Evolutionary conservation across 495 filamentous ascomycete genomes (phyloP).

Genomic region (Podospora anserina): DNA sequence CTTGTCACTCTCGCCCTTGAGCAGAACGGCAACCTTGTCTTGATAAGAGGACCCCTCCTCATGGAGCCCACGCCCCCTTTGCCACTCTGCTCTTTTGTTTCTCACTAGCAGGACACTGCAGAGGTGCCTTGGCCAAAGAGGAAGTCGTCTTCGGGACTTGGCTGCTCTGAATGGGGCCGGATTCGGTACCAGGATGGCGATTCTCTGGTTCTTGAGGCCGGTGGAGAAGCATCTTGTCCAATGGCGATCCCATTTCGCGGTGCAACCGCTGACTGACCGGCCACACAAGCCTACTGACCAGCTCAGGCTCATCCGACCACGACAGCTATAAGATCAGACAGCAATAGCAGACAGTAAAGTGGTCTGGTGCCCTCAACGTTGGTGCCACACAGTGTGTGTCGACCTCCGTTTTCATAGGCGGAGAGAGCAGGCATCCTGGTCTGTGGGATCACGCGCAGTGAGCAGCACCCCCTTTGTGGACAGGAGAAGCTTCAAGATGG

Average conservation of each 20-base stretch:
- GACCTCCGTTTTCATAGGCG: constrained; percentile 11
- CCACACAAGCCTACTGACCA: constrained; percentile 11
- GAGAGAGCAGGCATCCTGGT: not conserved
- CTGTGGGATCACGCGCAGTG: constrained; percentile 10
- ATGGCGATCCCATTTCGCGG: constrained; percentile 18
- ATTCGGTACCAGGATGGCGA: constrained; percentile 31
- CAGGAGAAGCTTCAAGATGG: constrained; percentile 1
- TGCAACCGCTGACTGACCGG: constrained; percentile 23
- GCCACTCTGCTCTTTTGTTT: not conserved
- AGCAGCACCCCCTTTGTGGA: not conserved
- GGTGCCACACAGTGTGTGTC: constrained; percentile 20
- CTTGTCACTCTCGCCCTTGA: not conserved
- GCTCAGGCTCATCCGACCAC: constrained; percentile 9
- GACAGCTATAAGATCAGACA: constrained; percentile 12
- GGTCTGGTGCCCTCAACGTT: constrained; percentile 1
- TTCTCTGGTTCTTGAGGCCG: constrained; percentile 25
- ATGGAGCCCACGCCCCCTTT: not conserved
- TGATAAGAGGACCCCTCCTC: not conserved
- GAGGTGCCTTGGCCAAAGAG: constrained; percentile 1
- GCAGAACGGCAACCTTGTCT: not conserved
- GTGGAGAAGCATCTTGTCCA: constrained; percentile 25
- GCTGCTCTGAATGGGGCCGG: constrained; percentile 17
- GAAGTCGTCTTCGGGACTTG: constrained; percentile 15
- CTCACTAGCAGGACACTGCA: not conserved
- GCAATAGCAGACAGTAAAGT: constrained; percentile 16